These are phyloP conservation scores for Middelhovenomyces tepae DNA, from an alignment of 805 yeast species.

Conservation along the genomic window DNA sequence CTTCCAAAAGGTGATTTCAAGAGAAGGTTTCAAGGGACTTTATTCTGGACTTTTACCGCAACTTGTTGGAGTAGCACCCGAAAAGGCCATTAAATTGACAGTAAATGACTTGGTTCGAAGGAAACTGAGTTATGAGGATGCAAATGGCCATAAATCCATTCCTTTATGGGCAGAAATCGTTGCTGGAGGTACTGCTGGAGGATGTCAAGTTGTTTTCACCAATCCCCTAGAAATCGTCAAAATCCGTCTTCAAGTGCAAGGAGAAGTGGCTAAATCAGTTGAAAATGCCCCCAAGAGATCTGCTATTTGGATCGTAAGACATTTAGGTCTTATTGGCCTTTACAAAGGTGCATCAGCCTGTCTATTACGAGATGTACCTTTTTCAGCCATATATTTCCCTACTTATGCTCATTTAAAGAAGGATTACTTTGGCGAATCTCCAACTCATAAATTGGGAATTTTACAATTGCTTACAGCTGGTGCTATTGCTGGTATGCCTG, in stretches of 20 bases:
- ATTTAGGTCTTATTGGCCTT: constrained; percentile 74
- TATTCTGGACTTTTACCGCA: constrained; percentile 94
- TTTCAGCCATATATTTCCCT: constrained; percentile 95
- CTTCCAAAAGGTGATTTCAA: constrained; percentile 60
- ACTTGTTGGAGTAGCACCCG: constrained; percentile 95
- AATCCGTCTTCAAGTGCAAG: constrained; percentile 90
- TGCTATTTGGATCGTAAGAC: constrained; percentile 66
- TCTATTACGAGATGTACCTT: constrained; percentile 88
- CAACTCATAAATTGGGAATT: constrained; percentile 58
- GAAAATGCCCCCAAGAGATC: constrained; percentile 34
- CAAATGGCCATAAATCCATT: constrained; percentile 42
- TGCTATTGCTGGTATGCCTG: constrained; percentile 96
- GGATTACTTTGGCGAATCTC: constrained; percentile 74
- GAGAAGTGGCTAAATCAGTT: constrained; percentile 44
- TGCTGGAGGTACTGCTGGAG: constrained; percentile 95
- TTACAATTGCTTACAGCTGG: constrained; percentile 84
- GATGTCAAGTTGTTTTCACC: constrained; percentile 91
- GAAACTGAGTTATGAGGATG: constrained; percentile 46
- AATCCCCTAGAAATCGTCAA: constrained; percentile 95
- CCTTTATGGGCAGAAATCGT: constrained; percentile 56
- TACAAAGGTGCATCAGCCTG: constrained; percentile 92
- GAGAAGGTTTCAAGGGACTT: constrained; percentile 78
- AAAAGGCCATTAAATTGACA: constrained; percentile 91
- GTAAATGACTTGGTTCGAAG: constrained; percentile 84
- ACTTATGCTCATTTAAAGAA: constrained; percentile 89